Evolutionary conservation across 805 yeast genomes (phyloP), one percentile per base, ranked within the genome.

Genomic region (Suhomyces prunicola): DNA sequence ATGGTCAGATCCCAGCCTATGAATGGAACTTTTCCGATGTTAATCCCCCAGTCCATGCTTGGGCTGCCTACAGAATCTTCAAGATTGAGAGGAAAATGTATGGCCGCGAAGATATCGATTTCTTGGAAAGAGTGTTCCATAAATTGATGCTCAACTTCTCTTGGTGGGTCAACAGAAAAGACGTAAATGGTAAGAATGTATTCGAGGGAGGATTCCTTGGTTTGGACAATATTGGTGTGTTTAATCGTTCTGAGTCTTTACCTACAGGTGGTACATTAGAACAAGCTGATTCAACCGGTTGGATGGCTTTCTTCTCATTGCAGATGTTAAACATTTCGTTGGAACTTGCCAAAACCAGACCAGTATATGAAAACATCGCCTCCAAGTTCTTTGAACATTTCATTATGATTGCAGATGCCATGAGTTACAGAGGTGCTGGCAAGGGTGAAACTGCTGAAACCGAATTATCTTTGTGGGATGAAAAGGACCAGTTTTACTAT

Each of bases 121-220:
- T 92, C 68, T 78, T 91, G 68, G 97, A 91, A 70, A 75, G 93
- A n/a, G 96, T 90, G 7, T 91, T 91, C 81, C 97, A 92, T 69
- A 91, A 91, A 68, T 79, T 91, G 63, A 73, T 92, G 69, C 76
- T 91, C 55, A 91, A 91, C 70, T 91, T 91, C 71, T 90, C 97
- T 22, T 91, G 97, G 97, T 91, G 97, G 97, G 97, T 92, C 54
- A 91, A 92, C 71, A 79, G 96, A 63, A 91, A 91, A 66, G 97
- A 91, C 71, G 69, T 79, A 3, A 87, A 85, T 57, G 97, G 97
- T 57, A 87, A 87, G 63, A 91, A 91, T 61, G 87, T 92, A 24
- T 91, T 92, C 66, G 96, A 89, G 72, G 97, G 97, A 56, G 97
- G 97, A 0, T 91, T 91, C 70, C 77, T 91, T 54, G 97, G 97